Conservation (phyloP, 2,329 filamentous ascomycete genomes). For the Delphinella strobiligena region DNA sequence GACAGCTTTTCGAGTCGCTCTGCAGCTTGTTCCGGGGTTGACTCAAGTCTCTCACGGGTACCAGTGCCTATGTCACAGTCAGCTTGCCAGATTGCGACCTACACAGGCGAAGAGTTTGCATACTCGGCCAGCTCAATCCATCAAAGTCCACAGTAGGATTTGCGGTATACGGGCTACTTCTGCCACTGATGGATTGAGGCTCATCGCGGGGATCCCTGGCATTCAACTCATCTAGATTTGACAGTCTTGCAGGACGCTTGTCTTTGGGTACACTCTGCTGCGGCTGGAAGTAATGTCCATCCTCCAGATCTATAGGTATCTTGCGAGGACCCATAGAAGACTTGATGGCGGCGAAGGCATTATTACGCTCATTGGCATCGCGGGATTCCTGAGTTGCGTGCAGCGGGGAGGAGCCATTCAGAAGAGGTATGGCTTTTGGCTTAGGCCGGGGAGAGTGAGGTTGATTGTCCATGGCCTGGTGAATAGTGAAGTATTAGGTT, state of each 20-base stretch:
- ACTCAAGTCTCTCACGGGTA: slow-evolving; percentile 50
- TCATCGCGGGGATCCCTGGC: slow-evolving; percentile 43
- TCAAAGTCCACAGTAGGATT: slow-evolving; percentile 42
- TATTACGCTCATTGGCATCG: slow-evolving; percentile 41
- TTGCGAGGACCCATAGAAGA: slow-evolving; percentile 41
- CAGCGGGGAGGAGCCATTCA: slow-evolving; percentile 43
- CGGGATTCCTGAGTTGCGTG: slow-evolving; percentile 32
- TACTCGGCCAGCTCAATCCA: slow-evolving; percentile 44
- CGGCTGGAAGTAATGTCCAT: slow-evolving; percentile 8
- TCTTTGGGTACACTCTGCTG: slow-evolving; percentile 5
- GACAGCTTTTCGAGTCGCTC: slow-evolving; percentile 48
- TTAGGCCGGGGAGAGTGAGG: slow-evolving; percentile 25
- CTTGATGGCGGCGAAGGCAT: slow-evolving; percentile 45
- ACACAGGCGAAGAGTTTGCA: slow-evolving; percentile 8
- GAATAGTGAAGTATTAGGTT: no score
- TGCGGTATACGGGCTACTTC: slow-evolving; percentile 36
- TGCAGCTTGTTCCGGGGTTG: slow-evolving; percentile 45
- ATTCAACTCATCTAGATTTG: slow-evolving; percentile 35
- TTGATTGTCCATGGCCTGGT: slow-evolving; percentile 32
- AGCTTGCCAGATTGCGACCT: slow-evolving; percentile 1
- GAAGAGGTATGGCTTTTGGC: slow-evolving; percentile 38
- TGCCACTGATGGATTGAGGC: slow-evolving; percentile 38
- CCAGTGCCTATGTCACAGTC: slow-evolving; percentile 38
- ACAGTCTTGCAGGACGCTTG: slow-evolving; percentile 4
- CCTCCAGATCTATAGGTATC: slow-evolving; percentile 33